Evolutionary conservation across 306 rosid genomes (phyloP).

Genomic region (Prinsepia uniflora): DNA sequence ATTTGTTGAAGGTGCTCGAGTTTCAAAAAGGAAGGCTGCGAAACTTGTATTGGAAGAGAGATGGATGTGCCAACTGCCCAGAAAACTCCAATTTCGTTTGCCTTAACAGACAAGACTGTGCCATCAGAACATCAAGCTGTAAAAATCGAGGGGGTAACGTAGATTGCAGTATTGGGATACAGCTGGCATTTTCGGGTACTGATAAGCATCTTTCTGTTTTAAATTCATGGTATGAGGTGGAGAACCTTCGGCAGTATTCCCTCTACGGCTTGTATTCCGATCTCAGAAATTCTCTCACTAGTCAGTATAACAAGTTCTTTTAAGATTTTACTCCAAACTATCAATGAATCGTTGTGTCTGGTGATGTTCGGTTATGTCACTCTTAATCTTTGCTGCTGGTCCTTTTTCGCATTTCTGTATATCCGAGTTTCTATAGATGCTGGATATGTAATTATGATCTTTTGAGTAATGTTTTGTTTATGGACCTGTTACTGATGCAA

Average conservation of each 20-base stretch:
- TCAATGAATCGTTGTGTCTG: constrained; percentile 2
- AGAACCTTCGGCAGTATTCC: constrained; percentile 59
- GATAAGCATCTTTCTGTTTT: constrained; percentile 62
- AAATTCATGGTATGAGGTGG: constrained; percentile 73
- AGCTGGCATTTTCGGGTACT: constrained; percentile 64
- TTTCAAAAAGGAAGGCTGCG: constrained; percentile 72
- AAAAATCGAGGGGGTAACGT: constrained; percentile 56
- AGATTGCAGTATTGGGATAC: constrained; percentile 71
- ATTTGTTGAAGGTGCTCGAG: constrained; percentile 57
- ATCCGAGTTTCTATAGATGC: no score
- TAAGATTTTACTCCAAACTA: constrained; percentile 6
- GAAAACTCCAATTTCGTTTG: constrained; percentile 54
- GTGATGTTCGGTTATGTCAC: neutral
- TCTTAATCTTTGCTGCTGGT: neutral
- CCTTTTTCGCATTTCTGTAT: neutral
- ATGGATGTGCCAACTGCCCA: constrained; percentile 56
- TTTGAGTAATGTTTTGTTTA: no score
- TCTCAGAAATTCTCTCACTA: constrained; percentile 56
- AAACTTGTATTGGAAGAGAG: constrained; percentile 66
- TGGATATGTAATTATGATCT: no score
- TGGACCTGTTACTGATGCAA: no score
- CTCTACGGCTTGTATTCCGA: constrained; percentile 63
- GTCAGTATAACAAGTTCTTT: constrained; percentile 54
- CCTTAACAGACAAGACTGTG: constrained; percentile 69
- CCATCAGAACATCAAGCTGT: constrained; percentile 51